Percentiles rank a stretch among this genome's conserved stretches.
These are phyloP conservation scores for Jackrogersella minutella DNA, from an alignment of 495 filamentous ascomycete species.

Conservation along the genomic window DNA sequence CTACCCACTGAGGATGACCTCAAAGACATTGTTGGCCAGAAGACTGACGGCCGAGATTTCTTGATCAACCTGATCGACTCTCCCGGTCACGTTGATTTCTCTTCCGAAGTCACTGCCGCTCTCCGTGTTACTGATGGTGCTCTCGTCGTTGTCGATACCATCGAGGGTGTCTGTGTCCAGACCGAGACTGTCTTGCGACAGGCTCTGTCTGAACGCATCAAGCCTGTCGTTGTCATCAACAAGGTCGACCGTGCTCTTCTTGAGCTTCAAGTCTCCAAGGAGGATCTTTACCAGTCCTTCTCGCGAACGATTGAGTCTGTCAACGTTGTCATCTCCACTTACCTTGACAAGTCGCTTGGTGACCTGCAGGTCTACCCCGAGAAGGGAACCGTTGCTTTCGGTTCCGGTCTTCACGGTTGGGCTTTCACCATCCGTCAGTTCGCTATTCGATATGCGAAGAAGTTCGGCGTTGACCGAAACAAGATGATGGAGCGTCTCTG, in stretches of 20 bases:
- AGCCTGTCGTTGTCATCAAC: constrained; percentile 99
- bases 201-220: constrained; percentile 99
- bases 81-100: constrained; percentile 99
- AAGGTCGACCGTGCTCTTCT: constrained; percentile 99
- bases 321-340: constrained; percentile 99
- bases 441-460: constrained; percentile 96
- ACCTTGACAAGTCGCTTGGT: constrained; percentile 96
- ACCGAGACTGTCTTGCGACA: constrained; percentile 99
- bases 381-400: constrained; percentile 96
- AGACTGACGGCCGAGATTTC: constrained; percentile 87
- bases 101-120: constrained; percentile 98
- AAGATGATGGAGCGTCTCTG: constrained; percentile 99
- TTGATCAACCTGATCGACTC: constrained; percentile 99
- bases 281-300: constrained; percentile 99
- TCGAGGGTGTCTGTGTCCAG: constrained; percentile 99
- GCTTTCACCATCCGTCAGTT: constrained; percentile 99
- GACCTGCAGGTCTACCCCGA: constrained; percentile 98
- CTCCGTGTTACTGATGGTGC: constrained; percentile 99
- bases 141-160: constrained; percentile 98
- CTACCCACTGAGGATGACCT: constrained; percentile 84
- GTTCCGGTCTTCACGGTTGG: constrained; percentile 99
- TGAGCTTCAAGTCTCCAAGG: constrained; percentile 96
- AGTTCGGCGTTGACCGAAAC: constrained; percentile 98
- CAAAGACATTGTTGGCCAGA: constrained; percentile 89
- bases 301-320: constrained; percentile 99